Evolutionary conservation across 2,329 filamentous ascomycete genomes (phyloP).

Genomic region (Didymellaceae sp.): DNA sequence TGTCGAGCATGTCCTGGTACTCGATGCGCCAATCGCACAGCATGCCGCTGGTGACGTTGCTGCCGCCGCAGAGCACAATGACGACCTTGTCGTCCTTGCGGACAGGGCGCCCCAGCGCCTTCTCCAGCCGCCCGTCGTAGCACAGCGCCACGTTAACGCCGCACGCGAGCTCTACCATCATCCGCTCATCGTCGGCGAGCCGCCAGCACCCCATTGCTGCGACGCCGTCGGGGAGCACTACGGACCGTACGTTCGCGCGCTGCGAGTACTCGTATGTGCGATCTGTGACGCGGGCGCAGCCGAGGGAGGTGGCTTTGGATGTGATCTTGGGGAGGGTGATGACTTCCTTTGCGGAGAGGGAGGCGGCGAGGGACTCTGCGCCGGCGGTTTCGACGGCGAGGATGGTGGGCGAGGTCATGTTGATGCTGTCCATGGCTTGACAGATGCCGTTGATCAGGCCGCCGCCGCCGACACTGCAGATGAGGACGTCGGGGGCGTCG

Average conservation of each 20-base stretch:
- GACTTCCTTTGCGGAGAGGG: conserved; percentile 62
- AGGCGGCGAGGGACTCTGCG: conserved; percentile 72
- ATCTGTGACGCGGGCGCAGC: conserved; percentile 73
- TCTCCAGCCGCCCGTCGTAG: conserved; percentile 69
- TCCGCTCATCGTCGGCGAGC: conserved; percentile 80
- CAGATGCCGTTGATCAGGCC: conserved; percentile 80
- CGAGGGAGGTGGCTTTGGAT: conserved; percentile 75
- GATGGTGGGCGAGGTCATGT: conserved; percentile 53
- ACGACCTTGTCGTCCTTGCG: conserved; percentile 75
- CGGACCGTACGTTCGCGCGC: conserved; percentile 61
- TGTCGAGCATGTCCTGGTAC: conserved; percentile 37
- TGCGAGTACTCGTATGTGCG: conserved; percentile 71
- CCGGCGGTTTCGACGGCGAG: conserved; percentile 79
- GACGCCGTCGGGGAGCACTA: conserved; percentile 75
- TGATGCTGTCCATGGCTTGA: conserved; percentile 65
- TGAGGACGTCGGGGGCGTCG: conserved; percentile 68
- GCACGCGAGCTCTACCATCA: conserved; percentile 85
- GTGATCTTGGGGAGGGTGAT: conserved; percentile 74
- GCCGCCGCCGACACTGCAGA: conserved; percentile 82
- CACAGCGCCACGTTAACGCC: conserved; percentile 77
- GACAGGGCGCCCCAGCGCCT: conserved; percentile 65
- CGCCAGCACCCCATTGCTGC: conserved; percentile 78
- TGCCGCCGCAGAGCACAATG: conserved; percentile 79
- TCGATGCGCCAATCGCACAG: conserved; percentile 56
- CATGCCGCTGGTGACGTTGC: conserved; percentile 59